These are phyloP conservation scores for Verticillium klebahnii DNA, from an alignment of 2,329 filamentous ascomycete species.

Conservation along the genomic window DNA sequence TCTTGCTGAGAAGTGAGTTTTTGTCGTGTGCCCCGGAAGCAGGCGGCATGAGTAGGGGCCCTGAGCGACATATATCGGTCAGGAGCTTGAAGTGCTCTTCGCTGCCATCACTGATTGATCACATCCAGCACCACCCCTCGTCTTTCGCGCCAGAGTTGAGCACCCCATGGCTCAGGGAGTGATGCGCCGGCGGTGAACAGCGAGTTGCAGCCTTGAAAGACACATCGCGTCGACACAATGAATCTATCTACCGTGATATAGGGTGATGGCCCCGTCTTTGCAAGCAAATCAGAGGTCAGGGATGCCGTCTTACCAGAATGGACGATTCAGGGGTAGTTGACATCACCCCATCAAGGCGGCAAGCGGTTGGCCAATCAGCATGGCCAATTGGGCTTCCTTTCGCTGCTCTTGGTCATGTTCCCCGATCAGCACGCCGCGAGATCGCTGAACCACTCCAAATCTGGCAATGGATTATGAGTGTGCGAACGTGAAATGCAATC, in stretches of 20 bases:
- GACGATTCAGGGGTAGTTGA: background rate
- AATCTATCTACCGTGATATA: background rate
- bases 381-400: background rate
- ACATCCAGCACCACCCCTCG: no score
- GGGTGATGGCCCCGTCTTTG: background rate
- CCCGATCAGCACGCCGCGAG: background rate
- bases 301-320: background rate
- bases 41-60: no score
- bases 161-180: no score
- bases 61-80: no score
- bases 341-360: background rate
- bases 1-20: no score
- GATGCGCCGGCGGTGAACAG: background rate
- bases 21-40: no score
- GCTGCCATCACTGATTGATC: no score
- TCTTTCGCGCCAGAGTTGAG: no score
- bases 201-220: background rate
- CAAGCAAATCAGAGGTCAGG: background rate
- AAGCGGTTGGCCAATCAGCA: background rate
- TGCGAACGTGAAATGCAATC: no score
- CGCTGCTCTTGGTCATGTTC: background rate
- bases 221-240: background rate
- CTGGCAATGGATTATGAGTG: no score
- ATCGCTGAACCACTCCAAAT: no score
- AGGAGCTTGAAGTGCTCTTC: no score